Evolutionary conservation across 2,329 filamentous ascomycete species (phyloP), one percentile per base, ranked within the genome.

Genomic region (Penicillium fuscoglaucum): DNA sequence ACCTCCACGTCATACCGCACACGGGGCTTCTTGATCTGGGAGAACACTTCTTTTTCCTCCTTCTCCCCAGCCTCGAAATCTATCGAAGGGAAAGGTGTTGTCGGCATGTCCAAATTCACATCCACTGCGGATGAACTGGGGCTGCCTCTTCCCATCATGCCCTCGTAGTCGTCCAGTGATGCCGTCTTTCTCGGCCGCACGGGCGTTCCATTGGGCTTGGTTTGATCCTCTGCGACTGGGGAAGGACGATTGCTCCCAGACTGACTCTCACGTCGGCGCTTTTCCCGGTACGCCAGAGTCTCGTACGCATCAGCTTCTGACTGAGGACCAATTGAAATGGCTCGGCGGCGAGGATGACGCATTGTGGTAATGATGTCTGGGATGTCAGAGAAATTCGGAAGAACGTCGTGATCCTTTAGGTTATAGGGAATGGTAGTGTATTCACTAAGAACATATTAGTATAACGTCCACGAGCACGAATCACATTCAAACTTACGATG

Each of bases 1-100:
- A 99, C 93, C 76, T 99, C 95, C n/a, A 98, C 93, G 76, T 99
- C 95, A 71, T 98, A 99, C 67, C 93, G 83, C 59, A 97, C 93
- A 65, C 95, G 86, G 49, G 95, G 92, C 76, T 89, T 91, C 62
- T 92, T 88, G 55, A 98, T 82, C 71, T 84, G 86, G 45, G 87
- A 89, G 74, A 98, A 97, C 74, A 98, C 88, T 72, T 96, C 90
- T 66, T 82, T 84, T 73, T 92, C 88, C 48, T 87, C 87, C 31
- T 74, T 68, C 45, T 76, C 74, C 33, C 80, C 77, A 41, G 71
- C 64, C 49, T 73, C 72, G 21, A 74, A 71, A 21, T 70, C 65
- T 21, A 69, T 63, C 26, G 68, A 65, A 3, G 69, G 64, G 21
- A 68, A 65, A 9, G 69, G 68, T 9, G 60, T 65, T 17, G 64